Evolutionary conservation across 2,329 filamentous ascomycete species (phyloP).

Genomic region (Botryotinia convoluta): DNA sequence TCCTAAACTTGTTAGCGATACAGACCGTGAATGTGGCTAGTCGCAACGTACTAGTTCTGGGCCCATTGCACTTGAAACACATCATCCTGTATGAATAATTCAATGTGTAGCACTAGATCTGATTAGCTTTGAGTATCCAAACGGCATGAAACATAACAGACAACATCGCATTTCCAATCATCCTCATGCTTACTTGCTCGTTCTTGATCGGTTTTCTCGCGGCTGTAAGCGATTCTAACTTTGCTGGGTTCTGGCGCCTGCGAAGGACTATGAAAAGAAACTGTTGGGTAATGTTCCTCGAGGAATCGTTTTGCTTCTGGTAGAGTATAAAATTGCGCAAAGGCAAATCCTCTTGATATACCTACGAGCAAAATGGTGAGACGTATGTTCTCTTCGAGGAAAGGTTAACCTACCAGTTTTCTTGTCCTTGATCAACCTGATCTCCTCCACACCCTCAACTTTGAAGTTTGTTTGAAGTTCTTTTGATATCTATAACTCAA

Average conservation of each 20-base stretch:
- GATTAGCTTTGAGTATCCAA: conserved; percentile 22
- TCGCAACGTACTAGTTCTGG: conserved; percentile 48
- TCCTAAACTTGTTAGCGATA: conserved; percentile 36
- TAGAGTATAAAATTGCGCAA: conserved; percentile 52
- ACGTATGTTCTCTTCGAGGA: conserved; percentile 15
- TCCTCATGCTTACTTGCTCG: conserved; percentile 47
- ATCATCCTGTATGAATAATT: conserved; percentile 56
- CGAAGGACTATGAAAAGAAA: conserved; percentile 48
- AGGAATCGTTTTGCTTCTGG: conserved; percentile 51
- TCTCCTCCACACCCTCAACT: conserved; percentile 52
- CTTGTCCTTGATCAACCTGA: conserved; percentile 56
- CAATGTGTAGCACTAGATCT: conserved; percentile 49
- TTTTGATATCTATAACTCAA: conserved; percentile 50
- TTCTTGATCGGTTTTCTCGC: conserved; percentile 50
- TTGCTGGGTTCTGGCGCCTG: conserved; percentile 40
- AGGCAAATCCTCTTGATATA: conserved; percentile 54
- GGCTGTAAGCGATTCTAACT: conserved; percentile 49
- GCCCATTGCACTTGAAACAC: conserved; percentile 58
- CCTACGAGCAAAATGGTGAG: conserved; percentile 40
- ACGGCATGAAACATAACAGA: conserved; percentile 33
- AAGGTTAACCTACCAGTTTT: conserved; percentile 48
- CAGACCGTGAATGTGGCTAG: not conserved
- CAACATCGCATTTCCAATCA: conserved; percentile 56
- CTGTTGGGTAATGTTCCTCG: conserved; percentile 48
- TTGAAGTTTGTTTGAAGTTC: conserved; percentile 52